Evolutionary conservation across 345 rosid genomes (phyloP), one percentile per base, ranked within the genome.

Genomic region (Melastoma malabathricum): DNA sequence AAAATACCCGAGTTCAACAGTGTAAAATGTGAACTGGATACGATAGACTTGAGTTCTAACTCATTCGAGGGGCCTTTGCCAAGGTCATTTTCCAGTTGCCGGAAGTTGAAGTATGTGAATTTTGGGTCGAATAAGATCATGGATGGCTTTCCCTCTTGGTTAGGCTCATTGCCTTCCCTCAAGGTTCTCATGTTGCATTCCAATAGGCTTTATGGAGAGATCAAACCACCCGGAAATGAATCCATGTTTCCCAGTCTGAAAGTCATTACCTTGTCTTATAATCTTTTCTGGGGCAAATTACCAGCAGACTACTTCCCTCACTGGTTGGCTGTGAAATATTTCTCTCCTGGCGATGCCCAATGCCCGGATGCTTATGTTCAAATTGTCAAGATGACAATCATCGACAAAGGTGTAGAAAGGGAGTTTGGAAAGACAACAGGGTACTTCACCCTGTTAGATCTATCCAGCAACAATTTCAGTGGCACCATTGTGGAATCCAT

Each of bases 11-110:
- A n/a, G 29, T 51, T 15, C 9, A 0, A 9, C 10, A 13, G 15
- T 2, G 4, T 2, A 0, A 0, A 0, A 0, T 46, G 53, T 39
- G 0, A 0, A 0, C 0, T 41, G 8, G 0, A 2, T 0, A 53
- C 52, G 48, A 43, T 60, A 3, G 58, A 60, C 49, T 17, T 53
- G 14, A 60, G 64, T 14, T 14, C 45, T 5, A 60, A 53, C 13
- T 52, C 13, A 3, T 43, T 60, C 0, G 38, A 54, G 14, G 64
- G 64, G 16, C 20, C 58, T 3, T 0, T 60, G 0, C 59, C 59
- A 2, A 60, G 43, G 52, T 47, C 44, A 4, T 15, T 60, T 1
- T 9, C 43, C 6, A 60, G 23, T 13, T 60, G 64, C 19, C 0
- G n/a, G 0, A 0, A 0, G 0, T 3, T 60, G 6, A 1, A 0